Evolutionary conservation across 2,329 filamentous ascomycete genomes (phyloP), one percentile per base, ranked within the genome.

Genomic region (Monilinia fructicola): DNA sequence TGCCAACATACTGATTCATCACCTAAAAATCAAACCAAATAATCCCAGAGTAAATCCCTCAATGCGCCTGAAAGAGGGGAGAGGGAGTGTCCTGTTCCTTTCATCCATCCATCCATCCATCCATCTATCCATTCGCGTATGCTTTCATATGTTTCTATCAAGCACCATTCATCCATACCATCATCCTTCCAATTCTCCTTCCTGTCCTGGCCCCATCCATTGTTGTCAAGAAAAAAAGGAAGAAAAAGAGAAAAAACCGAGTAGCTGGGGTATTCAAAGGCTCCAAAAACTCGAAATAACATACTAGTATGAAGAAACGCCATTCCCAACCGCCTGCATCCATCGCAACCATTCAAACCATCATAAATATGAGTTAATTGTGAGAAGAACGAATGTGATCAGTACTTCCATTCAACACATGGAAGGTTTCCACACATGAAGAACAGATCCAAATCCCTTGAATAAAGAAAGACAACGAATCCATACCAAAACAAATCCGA

Each of bases 181-280:
- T 35, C 55, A 59, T 35, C 55, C 55, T 3, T n/a, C 46, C 46
- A 23, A 46, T 59, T 40, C 55, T n/a, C 4, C 26, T 35, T 46
- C 40, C 42, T 12, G 38, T 50, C 56, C 56, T 12, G 48, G 18
- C 28, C 56, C 26, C 28, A 38, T 23, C 26, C 28, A 38, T 23
- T 38, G 44, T 48, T 23, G 21, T 18, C 14, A 26, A 26, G 10
- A 64, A 40, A n/a, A 52, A 23, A 0, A 2, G 18, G 42, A 65
- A 16, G 6, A 28, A 28, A 54, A 42, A 18, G 2, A 18, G 31
- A 40, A 18, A 28, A 10, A 40, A 44, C 11, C n/a, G 44, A 50
- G 53, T 28, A 50, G 21, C 18, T 50, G 44, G 62, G 54, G 63
- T 52, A 65, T 59, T 65, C 53, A 50, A 44, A 65, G 48, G 16